These are phyloP conservation scores for Pontederia paniculata DNA, from an alignment of 176 grass and related monocot genomes.

Conservation along the genomic window DNA sequence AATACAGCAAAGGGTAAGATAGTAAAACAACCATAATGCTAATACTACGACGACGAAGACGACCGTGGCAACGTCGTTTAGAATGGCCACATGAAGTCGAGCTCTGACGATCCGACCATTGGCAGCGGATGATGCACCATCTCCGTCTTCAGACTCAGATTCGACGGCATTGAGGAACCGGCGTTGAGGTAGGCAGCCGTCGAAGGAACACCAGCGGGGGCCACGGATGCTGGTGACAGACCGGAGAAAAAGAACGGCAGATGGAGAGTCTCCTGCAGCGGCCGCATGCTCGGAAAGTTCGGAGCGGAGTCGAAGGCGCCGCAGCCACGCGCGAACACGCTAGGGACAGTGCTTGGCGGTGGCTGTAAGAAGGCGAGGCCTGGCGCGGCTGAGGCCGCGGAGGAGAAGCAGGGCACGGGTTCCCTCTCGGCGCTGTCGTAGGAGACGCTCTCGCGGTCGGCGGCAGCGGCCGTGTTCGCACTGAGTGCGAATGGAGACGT, in stretches of 20 bases:
- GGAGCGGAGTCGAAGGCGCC: not conserved
- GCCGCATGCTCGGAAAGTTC: not conserved
- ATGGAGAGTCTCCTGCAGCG: not conserved
- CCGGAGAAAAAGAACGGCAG: not conserved
- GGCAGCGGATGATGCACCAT: not conserved
- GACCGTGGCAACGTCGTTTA: too few relatives aligned
- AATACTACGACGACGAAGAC: too few relatives aligned
- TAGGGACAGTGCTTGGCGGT: not conserved
- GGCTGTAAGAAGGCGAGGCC: not conserved
- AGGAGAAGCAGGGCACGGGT: slow-evolving; percentile 8
- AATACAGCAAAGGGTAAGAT: too few relatives aligned
- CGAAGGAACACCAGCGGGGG: not conserved
- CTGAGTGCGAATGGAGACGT: not conserved
- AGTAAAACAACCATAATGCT: too few relatives aligned
- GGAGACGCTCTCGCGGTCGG: not conserved
- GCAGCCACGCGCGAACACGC: not conserved
- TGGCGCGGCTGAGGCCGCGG: not conserved
- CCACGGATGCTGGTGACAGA: not conserved
- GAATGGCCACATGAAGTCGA: too few relatives aligned
- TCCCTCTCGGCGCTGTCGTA: slow-evolving; percentile 1
- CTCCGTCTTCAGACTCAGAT: not conserved
- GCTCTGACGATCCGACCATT: too few relatives aligned
- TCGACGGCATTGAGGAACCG: not conserved
- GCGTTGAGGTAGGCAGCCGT: not conserved
- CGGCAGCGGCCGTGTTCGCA: not conserved